These are phyloP conservation scores for Oryza longistaminata DNA, from an alignment of 176 grass and related monocot species.

Conservation along the genomic window DNA sequence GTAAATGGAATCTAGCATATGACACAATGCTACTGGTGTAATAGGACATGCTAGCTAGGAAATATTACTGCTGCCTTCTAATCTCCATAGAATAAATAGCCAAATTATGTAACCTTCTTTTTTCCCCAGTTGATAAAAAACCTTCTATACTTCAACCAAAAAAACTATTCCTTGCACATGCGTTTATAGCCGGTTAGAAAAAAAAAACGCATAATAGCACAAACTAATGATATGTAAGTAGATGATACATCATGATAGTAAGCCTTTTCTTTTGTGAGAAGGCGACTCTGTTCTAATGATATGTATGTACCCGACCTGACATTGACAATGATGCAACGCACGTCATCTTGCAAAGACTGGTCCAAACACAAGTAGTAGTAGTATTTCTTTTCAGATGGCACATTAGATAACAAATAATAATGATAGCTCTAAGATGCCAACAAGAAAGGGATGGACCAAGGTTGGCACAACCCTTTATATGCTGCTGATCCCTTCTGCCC, in stretches of 20 bases:
- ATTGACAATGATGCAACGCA: constrained; percentile 15
- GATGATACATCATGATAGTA: constrained; percentile 20
- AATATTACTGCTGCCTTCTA: neutral
- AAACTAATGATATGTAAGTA: neutral
- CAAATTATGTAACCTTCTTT: neutral
- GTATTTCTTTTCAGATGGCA: neutral
- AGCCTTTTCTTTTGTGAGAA: constrained; percentile 1
- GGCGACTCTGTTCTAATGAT: neutral
- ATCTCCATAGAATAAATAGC: neutral
- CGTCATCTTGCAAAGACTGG: constrained; percentile 8
- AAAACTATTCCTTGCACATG: neutral
- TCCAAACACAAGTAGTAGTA: neutral
- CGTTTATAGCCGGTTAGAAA: neutral
- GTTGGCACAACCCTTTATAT: constrained; percentile 39
- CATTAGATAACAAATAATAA: neutral
- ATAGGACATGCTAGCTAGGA: constrained; percentile 4
- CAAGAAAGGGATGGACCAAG: constrained; percentile 42
- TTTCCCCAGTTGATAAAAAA: neutral
- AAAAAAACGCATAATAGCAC: neutral
- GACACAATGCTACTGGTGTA: constrained; percentile 9
- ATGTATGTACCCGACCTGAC: neutral
- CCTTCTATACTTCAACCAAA: neutral
- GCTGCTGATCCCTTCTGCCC: constrained; percentile 2
- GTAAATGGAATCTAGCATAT: constrained; percentile 43
- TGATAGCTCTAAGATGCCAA: constrained; percentile 23